Percentiles rank a stretch among this genome's conserved stretches.
Evolutionary conservation across 805 yeast species (phyloP).

Genomic region (Suhomyces sp.): DNA sequence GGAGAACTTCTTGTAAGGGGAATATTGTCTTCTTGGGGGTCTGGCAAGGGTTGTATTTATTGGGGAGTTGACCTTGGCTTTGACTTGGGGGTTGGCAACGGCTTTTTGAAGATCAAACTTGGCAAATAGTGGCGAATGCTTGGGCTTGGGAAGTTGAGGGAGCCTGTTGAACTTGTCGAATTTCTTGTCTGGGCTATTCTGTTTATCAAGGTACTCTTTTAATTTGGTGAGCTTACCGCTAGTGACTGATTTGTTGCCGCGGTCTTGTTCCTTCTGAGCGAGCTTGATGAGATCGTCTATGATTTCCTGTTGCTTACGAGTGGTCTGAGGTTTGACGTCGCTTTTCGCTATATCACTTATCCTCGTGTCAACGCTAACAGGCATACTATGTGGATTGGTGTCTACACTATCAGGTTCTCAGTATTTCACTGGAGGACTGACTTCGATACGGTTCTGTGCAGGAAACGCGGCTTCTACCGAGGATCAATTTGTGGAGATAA

Average conservation of each 20-base stretch:
- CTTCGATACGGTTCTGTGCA: neutral
- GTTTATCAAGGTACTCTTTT: conserved; percentile 20
- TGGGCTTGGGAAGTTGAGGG: conserved; percentile 27
- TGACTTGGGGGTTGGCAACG: neutral
- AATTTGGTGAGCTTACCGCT: conserved; percentile 34
- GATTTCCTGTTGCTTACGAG: conserved; percentile 19
- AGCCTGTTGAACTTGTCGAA: conserved; percentile 5
- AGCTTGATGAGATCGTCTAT: conserved; percentile 26
- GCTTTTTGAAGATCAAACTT: conserved; percentile 26
- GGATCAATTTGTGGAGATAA: neutral
- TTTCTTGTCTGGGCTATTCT: conserved; percentile 11
- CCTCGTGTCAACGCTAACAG: neutral
- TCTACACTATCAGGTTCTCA: neutral
- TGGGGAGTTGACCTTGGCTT: neutral
- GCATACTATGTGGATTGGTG: neutral
- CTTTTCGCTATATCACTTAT: neutral
- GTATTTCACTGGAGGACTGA: neutral
- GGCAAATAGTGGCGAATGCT: conserved; percentile 32
- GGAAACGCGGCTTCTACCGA: neutral
- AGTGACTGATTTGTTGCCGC: conserved; percentile 37
- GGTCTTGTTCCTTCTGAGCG: conserved; percentile 36
- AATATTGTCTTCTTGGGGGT: neutral
- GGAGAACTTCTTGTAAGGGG: conserved; percentile 18
- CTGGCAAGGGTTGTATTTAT: neutral
- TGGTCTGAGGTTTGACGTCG: neutral